Percentiles rank a stretch among this genome's conserved stretches.
phyloP scores from a whole-genome alignment of 129 eudicot species.

The Lactuca saligna region DNA sequence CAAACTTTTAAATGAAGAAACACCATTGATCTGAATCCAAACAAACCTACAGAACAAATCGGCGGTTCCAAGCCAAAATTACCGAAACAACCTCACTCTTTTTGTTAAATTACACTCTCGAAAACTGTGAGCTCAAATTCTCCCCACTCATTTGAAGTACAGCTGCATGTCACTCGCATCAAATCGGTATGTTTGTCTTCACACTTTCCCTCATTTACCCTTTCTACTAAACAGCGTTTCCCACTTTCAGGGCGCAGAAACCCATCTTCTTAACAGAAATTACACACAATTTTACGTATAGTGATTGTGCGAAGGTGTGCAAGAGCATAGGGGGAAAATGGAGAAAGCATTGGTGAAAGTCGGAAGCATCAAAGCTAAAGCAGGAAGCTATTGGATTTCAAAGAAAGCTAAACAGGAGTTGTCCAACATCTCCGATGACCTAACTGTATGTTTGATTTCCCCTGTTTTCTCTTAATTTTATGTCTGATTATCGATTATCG shows the following conservation, averaged over 20 bases:
- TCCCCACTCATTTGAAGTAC: conserved; percentile 1
- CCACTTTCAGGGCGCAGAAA: neutral
- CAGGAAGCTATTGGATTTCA: conserved; percentile 57
- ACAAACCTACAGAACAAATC: neutral
- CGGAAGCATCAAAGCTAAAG: conserved; percentile 59
- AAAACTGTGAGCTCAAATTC: conserved; percentile 12
- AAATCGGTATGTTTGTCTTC: conserved; percentile 14
- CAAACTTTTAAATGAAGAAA: too few relatives aligned
- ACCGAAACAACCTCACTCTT: neutral
- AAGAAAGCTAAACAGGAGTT: conserved; percentile 64
- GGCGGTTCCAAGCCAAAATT: neutral
- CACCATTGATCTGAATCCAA: neutral
- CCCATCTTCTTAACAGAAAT: conserved; percentile 2
- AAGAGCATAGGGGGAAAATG: conserved; percentile 43
- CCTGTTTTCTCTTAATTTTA: neutral
- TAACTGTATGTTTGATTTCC: conserved; percentile 33
- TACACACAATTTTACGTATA: neutral
- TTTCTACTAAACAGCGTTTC: neutral
- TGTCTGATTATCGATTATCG: neutral
- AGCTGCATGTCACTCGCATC: conserved; percentile 31
- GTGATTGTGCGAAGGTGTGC: conserved; percentile 10
- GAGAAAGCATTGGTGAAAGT: conserved; percentile 62
- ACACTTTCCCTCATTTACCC: neutral
- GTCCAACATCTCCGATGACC: conserved; percentile 55
- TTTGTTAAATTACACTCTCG: neutral